phyloP scores from a whole-genome alignment of 305 asterid genomes.

The Fraxinus greggii region DNA sequence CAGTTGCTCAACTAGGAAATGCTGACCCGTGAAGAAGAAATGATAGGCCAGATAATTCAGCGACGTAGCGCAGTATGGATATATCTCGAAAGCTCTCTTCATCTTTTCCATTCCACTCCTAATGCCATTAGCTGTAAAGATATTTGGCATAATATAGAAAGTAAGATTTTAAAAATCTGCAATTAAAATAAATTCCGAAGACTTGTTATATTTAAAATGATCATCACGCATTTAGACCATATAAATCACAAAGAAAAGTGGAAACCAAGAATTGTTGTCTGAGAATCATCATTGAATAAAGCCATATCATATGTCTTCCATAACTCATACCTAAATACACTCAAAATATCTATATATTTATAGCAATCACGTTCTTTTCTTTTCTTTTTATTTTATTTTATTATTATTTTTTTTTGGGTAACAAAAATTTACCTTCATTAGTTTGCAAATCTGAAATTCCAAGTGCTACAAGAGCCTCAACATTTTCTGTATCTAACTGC shows the following conservation, averaged over 20 bases:
- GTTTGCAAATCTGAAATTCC: slow-evolving; percentile 92
- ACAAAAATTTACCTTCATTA: slow-evolving; percentile 58
- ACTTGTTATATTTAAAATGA: slow-evolving; percentile 3
- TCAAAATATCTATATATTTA: not conserved
- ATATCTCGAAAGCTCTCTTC: slow-evolving; percentile 88
- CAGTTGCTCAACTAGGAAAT: slow-evolving; percentile 90
- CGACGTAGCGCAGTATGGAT: slow-evolving; percentile 87
- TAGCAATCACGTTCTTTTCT: not conserved
- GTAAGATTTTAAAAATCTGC: not conserved
- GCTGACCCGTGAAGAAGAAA: slow-evolving; percentile 97
- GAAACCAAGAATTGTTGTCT: not conserved
- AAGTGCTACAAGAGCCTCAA: slow-evolving; percentile 94
- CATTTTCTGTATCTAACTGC: slow-evolving; percentile 89
- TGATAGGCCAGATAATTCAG: slow-evolving; percentile 94
- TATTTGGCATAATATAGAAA: slow-evolving; percentile 24
- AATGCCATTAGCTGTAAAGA: slow-evolving; percentile 69
- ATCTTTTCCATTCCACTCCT: slow-evolving; percentile 77
- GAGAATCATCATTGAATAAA: not conserved
- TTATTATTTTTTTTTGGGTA: not conserved
- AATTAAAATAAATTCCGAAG: slow-evolving; percentile 8
- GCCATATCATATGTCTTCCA: not conserved
- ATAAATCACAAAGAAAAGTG: not conserved
- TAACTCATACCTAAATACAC: not conserved
- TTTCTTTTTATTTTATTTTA: no score
- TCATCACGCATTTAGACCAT: not conserved